Base-by-base conservation (phyloP, 2,329 filamentous ascomycete species). In the Claviceps pazoutovae region DNA sequence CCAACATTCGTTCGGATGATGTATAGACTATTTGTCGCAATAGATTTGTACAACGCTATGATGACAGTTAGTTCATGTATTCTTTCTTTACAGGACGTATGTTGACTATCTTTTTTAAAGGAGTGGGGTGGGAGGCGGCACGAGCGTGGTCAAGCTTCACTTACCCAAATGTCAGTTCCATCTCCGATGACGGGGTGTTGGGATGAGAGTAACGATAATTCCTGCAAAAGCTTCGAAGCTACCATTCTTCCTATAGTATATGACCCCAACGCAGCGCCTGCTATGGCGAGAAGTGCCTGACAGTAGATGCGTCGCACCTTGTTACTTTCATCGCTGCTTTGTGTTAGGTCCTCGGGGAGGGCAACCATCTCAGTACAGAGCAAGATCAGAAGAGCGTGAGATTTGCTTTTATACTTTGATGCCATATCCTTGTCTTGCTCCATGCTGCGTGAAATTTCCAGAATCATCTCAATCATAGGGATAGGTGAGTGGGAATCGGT, bases 131-230 rank as follows among this genome's bases (percentile, higher is more conserved):
- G 30, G 30, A 34, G 9, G 3, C 30, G 30, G 30, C 30, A 6
- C 5, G 37, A n/a, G 6, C 17, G 13, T 8, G 6, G 4, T 17
- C 41, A 13, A 14, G 7, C 11, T 37, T 9, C 45, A 50, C 55
- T 56, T 64, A 74, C 73, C 67, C 66, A 68, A 49, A 73, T 55
- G 55, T 75, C 73, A 4, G 64, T 68, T 26, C 62, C 62, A 38
- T 65, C 61, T 11, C 61, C 58, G 19, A 68, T 54, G 1, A 57
- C 54, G 0, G 64, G 60, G 50, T 63, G 61, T 7, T 66, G 64
- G 5, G 61, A 55, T 3, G 63, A 60, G 13, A 70, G 55, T 19
- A 69, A 60, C n/a, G 68, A 62, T 30, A 72, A 59, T 39, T 69
- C 65, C n/a, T 69, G 66, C 8, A 72, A 61, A 16, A 75, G 62